These are phyloP conservation scores for Cardiospermum halicacabum DNA, from an alignment of 345 rosid species.

Conservation along the genomic window DNA sequence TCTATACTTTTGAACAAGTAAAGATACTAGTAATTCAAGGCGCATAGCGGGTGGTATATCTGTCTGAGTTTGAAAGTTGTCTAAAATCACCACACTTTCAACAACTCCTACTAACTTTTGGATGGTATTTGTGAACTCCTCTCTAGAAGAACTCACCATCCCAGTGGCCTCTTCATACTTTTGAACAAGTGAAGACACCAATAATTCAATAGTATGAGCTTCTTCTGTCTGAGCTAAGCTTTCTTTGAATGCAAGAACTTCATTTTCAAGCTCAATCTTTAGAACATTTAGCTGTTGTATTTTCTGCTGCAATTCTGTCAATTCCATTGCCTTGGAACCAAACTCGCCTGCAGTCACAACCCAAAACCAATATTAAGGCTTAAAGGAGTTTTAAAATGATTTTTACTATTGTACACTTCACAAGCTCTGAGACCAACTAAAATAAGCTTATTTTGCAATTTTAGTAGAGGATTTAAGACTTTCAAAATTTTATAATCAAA, in stretches of 20 bases:
- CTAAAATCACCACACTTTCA: neutral
- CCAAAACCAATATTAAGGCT: too few species aligned
- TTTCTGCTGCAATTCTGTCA: slow-evolving; percentile 46
- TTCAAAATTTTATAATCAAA: too few species aligned
- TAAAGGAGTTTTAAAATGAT: too few species aligned
- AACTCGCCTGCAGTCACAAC: too few species aligned
- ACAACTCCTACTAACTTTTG: neutral
- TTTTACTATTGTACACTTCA: too few species aligned
- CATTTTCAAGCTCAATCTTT: slow-evolving; percentile 57
- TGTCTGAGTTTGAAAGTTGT: neutral
- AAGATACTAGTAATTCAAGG: neutral
- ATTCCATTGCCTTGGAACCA: slow-evolving; percentile 42
- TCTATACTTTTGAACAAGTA: neutral
- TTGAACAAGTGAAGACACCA: slow-evolving; percentile 2
- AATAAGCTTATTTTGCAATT: too few species aligned
- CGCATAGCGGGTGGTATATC: neutral
- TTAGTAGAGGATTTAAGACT: too few species aligned
- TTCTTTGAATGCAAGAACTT: slow-evolving; percentile 49
- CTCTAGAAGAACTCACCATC: neutral
- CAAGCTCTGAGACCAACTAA: too few species aligned
- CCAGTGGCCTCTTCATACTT: neutral
- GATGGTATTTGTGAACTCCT: neutral
- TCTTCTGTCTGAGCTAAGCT: slow-evolving; percentile 49
- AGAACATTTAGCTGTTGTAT: slow-evolving; percentile 33
- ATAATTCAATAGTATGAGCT: slow-evolving; percentile 9